phyloP scores from a whole-genome alignment of 768 basidiomycete species.

The Mycena galopus region DNA sequence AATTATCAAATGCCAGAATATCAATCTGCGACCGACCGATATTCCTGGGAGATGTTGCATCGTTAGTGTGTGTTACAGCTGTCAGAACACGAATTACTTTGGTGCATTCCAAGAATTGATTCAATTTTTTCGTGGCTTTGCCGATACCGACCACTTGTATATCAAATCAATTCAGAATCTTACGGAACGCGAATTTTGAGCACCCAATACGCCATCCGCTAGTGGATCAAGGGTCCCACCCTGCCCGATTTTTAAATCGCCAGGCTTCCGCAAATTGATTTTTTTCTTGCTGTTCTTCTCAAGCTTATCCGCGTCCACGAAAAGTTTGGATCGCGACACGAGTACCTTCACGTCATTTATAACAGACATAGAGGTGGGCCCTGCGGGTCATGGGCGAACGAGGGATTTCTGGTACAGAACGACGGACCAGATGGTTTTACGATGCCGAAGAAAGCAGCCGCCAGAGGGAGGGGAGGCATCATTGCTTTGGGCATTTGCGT shows the following conservation, averaged over 20 bases:
- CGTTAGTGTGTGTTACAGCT: no score
- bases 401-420: not conserved
- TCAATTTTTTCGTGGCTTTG: conserved; percentile 89
- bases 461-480: conserved; percentile 70
- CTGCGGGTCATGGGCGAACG: conserved; percentile 8
- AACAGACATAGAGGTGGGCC: conserved; percentile 92
- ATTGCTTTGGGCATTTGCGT: conserved; percentile 75
- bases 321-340: conserved; percentile 81
- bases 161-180: conserved; percentile 9
- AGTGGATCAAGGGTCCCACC: conserved; percentile 97
- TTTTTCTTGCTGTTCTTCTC: conserved; percentile 66
- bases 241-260: conserved; percentile 86
- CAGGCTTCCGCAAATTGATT: conserved; percentile 50
- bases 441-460: conserved; percentile 89
- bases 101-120: conserved; percentile 86
- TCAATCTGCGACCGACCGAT: no score
- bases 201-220: conserved; percentile 95
- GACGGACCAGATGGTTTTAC: conserved; percentile 82
- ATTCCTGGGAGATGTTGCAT: no score
- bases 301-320: conserved; percentile 73
- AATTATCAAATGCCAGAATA: no score
- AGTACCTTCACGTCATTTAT: conserved; percentile 89
- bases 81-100: conserved; percentile 70
- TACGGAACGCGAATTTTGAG: conserved; percentile 32
- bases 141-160: conserved; percentile 87